Conservation (phyloP, 345 rosid genomes). For the Salix udensis region DNA sequence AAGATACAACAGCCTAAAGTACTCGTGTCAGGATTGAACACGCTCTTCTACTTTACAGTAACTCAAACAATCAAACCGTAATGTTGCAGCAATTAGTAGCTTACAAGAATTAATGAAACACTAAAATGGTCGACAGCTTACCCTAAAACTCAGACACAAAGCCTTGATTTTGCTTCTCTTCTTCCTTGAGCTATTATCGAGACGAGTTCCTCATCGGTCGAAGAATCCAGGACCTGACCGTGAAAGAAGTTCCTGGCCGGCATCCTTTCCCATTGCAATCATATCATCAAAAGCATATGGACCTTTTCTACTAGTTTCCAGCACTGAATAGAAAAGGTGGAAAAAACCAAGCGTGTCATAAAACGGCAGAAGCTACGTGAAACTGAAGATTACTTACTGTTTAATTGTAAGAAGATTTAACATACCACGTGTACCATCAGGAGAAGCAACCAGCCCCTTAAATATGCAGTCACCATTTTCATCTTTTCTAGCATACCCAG, state of each 20-base stretch:
- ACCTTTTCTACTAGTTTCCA: conserved; percentile 87
- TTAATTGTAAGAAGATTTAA: neutral
- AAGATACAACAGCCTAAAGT: neutral
- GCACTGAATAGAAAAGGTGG: conserved; percentile 50
- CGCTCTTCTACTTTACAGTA: conserved; percentile 17
- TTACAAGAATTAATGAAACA: conserved; percentile 13
- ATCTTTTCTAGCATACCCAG: conserved; percentile 79
- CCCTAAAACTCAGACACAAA: conserved; percentile 12
- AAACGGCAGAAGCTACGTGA: neutral
- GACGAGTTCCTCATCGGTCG: conserved; percentile 16
- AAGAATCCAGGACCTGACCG: conserved; percentile 86
- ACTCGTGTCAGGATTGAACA: neutral
- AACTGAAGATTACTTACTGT: too few species aligned
- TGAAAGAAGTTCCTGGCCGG: conserved; percentile 85
- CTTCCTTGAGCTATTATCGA: neutral
- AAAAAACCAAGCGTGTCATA: neutral
- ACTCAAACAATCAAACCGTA: conserved; percentile 6
- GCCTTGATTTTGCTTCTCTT: neutral
- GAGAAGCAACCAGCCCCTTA: conserved; percentile 90
- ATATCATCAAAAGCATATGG: conserved; percentile 60
- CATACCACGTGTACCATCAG: conserved; percentile 84
- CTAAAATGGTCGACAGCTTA: neutral
- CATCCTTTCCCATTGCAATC: conserved; percentile 84
- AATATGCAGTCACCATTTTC: conserved; percentile 75
- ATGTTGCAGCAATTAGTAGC: conserved; percentile 10